Evolutionary conservation across 164 flowering plant species (phyloP), one percentile per base, ranked within the genome.

Genomic region (Malania oleifera): DNA sequence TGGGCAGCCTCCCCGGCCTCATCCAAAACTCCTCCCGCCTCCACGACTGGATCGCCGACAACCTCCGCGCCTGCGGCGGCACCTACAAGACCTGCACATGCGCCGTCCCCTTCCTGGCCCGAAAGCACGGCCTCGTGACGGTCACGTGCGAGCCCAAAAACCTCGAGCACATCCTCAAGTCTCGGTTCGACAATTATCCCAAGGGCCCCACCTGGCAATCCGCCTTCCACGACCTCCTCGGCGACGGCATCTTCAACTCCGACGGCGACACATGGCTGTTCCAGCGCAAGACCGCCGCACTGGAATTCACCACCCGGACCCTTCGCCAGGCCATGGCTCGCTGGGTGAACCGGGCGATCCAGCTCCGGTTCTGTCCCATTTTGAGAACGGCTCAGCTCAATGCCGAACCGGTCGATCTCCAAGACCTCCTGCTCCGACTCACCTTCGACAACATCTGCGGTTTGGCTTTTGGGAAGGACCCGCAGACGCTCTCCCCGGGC

Each of bases 21-120:
- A 70, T 85, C 43, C 52, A 73, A 41, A 74, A 85, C 73, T 9
- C 59, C 5, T 44, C 69, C 14, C 77, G 86, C 57, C 56, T 85
- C 75, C 91, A 85, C 38, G 91, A 85, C 12, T 82, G 91, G 91
- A 85, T 85, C 40, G 71, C 79, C 3, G 91, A 75, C n/a, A 85
- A 82, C 35, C 85, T 85, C 40, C 80, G 82, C 17, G 57, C 70
- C 18, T 66, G 74, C 44, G 78, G 84, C 13, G 86, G 85, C 56
- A 82, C 91, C 20, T 85, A 85, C 74, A 87, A 85, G 64, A 85
- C 91, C 5, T 82, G 87, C 76, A 79, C 74, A 14, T 57, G 55
- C 20, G 77, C 85, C 3, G 34, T 82, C 8, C 90, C 90, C 1
- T 77, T 70, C 43, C 65, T 78, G 15, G 81, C 87, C 15, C 71